Base-by-base conservation (phyloP, 2,329 filamentous ascomycete species). In the Sphaerulina musiva region DNA sequence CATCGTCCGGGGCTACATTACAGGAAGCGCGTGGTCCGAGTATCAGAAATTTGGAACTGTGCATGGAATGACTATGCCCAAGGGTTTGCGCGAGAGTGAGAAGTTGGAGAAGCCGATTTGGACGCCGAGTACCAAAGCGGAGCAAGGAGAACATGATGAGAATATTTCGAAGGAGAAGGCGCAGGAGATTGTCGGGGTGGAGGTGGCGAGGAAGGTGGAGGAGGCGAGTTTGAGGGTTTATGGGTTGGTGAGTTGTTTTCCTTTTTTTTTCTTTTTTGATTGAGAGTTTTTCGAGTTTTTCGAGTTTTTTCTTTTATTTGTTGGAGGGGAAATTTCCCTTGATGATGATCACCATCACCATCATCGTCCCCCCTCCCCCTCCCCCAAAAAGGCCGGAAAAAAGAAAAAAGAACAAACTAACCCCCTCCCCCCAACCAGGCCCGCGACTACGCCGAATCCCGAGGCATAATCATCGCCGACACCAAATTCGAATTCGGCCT, bases 1-100 rank as follows among this genome's bases (percentile, higher is more conserved):
- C 42, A 92, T 92, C 58, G 87, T 95, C n/a, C 83, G 89, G 54
- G 90, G 90, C 62, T 95, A 95, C 74, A 83, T 95, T 68, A 90
- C 90, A 5, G 90, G 90, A 42, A 87, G 83, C 44, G 89, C 87
- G 0, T 95, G 88, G 86, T 78, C 78, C 39, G 89, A 95, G 74
- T 88, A 93, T 74, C 74, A 81, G 68, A 78, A 80, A 60, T 77
- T 73, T 17, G 86, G 87, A 49, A 95, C 89, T 1, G 86, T 95
- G 12, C 88, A 95, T 72, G 88, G 89, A 20, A 84, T 91, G 61
- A 67, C 78, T 12, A 77, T 89, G 61, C 80, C 85, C 1, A 71
- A 76, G 3, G 89, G 87, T 1, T 73, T 95, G 59, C 72, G 78
- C 66, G 85, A 87, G 70, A 89, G 83, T 64, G 77, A 86, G 69